A percentile compares a stretch with the other conserved stretches of the same genome.
Evolutionary conservation across 345 rosid species (phyloP).

Genomic region (Toxicodendron radicans): DNA sequence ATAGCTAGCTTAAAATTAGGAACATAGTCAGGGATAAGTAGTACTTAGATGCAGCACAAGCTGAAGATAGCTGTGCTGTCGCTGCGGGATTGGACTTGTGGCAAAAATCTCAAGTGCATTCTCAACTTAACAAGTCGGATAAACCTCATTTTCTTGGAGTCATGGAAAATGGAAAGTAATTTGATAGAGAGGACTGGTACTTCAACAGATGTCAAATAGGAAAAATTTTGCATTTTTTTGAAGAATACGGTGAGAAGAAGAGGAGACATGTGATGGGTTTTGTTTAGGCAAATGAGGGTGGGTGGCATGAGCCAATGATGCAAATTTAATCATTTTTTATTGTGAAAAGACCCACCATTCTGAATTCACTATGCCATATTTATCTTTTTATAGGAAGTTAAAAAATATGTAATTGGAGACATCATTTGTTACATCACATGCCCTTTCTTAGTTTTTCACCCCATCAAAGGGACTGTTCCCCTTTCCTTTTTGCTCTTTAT

Average conservation of each 20-base stretch:
- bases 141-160: neutral
- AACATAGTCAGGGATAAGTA: constrained; percentile 21
- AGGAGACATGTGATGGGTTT: constrained; percentile 23
- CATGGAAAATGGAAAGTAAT: neutral
- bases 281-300: constrained; percentile 18
- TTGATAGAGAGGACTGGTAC: neutral
- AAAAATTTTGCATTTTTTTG: neutral
- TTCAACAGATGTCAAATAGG: neutral
- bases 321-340: constrained; percentile 25
- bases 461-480: constrained; percentile 18
- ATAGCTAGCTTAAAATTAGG: constrained; percentile 17
- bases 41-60: constrained; percentile 30
- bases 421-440: constrained; percentile 27
- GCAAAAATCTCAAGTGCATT: constrained; percentile 18
- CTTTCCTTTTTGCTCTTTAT: constrained; percentile 7
- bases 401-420: neutral
- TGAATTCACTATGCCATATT: neutral
- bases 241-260: constrained; percentile 6
- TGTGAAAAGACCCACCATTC: constrained; percentile 33
- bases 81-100: constrained; percentile 2
- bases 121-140: neutral
- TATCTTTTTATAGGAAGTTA: neutral
- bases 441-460: constrained; percentile 21
- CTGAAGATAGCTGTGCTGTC: constrained; percentile 58
- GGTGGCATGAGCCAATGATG: constrained; percentile 34